Evolutionary conservation across 73 alveolate species (phyloP), one percentile per base, ranked within the genome.

Genomic region (Paramecium octaurelia): DNA sequence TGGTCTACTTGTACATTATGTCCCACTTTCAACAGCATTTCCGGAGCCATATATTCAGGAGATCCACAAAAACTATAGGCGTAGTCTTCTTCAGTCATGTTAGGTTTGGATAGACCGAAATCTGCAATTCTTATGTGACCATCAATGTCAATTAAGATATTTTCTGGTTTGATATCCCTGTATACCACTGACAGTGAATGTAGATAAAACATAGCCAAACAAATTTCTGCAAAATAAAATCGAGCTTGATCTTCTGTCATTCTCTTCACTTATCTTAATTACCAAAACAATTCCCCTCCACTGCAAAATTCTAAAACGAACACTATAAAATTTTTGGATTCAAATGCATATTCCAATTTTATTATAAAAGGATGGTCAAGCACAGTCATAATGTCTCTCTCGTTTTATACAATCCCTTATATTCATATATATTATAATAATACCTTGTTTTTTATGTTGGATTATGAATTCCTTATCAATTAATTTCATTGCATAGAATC

Each of bases 231-330:
- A 36, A 96, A 92, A 64, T 95, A 95, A 71, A 92, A 86, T 54
- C 95, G 73, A 43, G 98, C 95, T 83, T 88, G 60, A 14, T 96
- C 95, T 57, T 95, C 97, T 3, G 77, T 58, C 88, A 96, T 92
- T 75, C 97, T 95, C 20, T 95, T 94, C 7, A 95, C 94, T 43
- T 95, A 83, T 71, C 96, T 86, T 69, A 96, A 93, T 57, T 96
- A 95, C 86, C 83, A 95, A 76, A 97, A 97, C 88, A 97, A 94
- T 70, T 97, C 99, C 2, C 99, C 99, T 4, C 99, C 99, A 21
- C 97, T 92, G 92, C 97, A 96, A 59, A 95, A 92, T 36, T 97
- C 99, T 92, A 96, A 48, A 1, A 96, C 96, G 42, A 97, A 92
- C 48, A 90, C 95, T 35, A 96, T 69, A n/a, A 95, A 94, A 31